phyloP scores from a whole-genome alignment of 768 basidiomycete genomes.

The Termitomyces eurrhizus region DNA sequence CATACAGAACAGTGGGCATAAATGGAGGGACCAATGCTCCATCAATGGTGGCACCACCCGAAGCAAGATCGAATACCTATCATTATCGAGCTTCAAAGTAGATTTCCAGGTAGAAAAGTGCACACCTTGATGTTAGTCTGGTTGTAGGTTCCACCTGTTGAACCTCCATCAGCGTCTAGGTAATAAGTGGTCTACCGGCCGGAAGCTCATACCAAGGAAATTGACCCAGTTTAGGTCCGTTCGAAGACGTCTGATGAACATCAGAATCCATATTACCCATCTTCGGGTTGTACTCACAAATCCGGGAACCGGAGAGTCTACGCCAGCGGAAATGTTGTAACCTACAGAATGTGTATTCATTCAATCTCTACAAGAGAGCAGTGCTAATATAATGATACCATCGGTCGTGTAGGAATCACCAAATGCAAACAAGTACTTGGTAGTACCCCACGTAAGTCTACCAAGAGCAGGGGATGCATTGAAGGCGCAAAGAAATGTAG shows the following conservation, averaged over 20 bases:
- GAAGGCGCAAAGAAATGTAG: conserved; percentile 1
- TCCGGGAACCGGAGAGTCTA: conserved; percentile 47
- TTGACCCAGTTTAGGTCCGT: conserved; percentile 65
- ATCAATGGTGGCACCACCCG: not conserved
- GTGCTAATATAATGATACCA: conserved; percentile 18
- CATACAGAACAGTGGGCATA: not conserved
- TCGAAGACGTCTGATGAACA: conserved; percentile 45
- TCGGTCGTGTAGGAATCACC: conserved; percentile 62
- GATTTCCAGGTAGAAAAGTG: not conserved
- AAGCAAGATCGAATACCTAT: conserved; percentile 24
- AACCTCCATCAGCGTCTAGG: not conserved
- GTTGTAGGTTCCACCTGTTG: conserved; percentile 49
- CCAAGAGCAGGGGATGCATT: conserved; percentile 14
- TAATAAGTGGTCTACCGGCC: too few species aligned
- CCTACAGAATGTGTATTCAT: conserved; percentile 24
- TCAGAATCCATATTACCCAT: not conserved
- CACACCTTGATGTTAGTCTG: conserved; percentile 47
- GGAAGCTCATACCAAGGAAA: conserved; percentile 36
- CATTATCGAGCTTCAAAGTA: not conserved
- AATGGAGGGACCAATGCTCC: not conserved
- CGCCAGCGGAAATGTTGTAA: conserved; percentile 54
- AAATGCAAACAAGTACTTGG: conserved; percentile 54
- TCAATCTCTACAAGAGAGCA: not conserved
- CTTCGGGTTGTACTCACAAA: conserved; percentile 33
- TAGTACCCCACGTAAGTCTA: conserved; percentile 47